Evolutionary conservation across 2,329 filamentous ascomycete species (phyloP), one percentile per base, ranked within the genome.

Genomic region (Aspergillus novoparasiticus): DNA sequence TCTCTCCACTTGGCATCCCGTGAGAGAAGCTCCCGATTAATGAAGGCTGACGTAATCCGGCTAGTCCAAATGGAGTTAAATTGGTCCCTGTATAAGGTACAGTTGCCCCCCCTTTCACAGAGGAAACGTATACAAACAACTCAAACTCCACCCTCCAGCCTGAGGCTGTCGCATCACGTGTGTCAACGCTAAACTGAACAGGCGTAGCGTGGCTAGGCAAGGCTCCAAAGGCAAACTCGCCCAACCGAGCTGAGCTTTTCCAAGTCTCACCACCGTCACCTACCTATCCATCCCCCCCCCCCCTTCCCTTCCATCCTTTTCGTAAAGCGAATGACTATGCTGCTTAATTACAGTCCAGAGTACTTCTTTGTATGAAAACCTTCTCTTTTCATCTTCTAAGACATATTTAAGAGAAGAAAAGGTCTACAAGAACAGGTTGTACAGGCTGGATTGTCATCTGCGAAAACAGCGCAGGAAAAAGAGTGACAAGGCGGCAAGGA

Each of bases 261-360:
- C 66, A 64, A 64, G 64, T 71, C 68, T 67, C 66, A 68, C 69
- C 68, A 69, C 64, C 65, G 69, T 58, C 58, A 58, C 53, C 41
- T 58, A 45, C 58, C 55, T 57, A 28, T 46, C 60, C 36, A 56
- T 60, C 61, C 43, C 50, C 59, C 36, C n/a, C n/a, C 59, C 59
- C 64, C 34, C 46, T 61, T 62, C 57, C 62, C 54, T 66, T 69
- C 64, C 59, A 63, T 62, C 65, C 68, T 72, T 69, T 69, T 70
- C 73, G 77, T 79, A 79, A 79, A 78, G 72, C 73, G 73, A 76
- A 75, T 74, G 69, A 75, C 70, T 72, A 76, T 76, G 71, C 72
- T 75, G 70, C 71, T 72, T 66, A 69, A 67, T 64, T 67, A 69
- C 73, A 72, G 67, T 64, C 41, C 64, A 69, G 67, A 72, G 71